phyloP scores from a whole-genome alignment of 441 rosid genomes.

The Croton laevigatus region DNA sequence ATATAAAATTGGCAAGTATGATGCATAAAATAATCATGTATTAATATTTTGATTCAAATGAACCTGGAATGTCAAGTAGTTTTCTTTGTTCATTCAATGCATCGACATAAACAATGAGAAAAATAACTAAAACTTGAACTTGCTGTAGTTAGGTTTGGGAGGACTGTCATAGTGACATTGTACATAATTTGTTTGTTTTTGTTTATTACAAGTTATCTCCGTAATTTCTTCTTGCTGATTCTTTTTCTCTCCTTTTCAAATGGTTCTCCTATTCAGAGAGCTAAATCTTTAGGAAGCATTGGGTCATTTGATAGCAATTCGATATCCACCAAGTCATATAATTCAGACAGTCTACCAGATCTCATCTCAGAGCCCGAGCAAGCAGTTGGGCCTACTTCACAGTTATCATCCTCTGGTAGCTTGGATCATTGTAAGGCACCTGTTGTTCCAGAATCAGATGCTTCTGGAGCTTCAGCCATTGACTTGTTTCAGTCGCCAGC shows the following conservation, averaged over 20 bases:
- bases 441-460: constrained; percentile 33
- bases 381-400: constrained; percentile 34
- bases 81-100: background rate
- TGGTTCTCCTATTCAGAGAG: constrained; percentile 52
- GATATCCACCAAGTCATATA: constrained; percentile 52
- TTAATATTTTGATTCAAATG: background rate
- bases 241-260: background rate
- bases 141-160: background rate
- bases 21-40: background rate
- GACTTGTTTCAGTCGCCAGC: constrained; percentile 64
- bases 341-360: constrained; percentile 50
- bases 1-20: background rate
- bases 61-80: background rate
- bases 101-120: background rate
- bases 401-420: constrained; percentile 33
- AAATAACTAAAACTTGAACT: background rate
- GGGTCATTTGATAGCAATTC: constrained; percentile 61
- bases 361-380: constrained; percentile 41
- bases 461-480: constrained; percentile 43
- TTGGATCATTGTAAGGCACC: constrained; percentile 43
- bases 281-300: constrained; percentile 62
- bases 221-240: background rate
- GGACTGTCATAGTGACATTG: background rate
- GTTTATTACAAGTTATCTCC: background rate
- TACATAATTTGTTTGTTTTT: background rate